Percentiles rank a stretch among this genome's conserved stretches.
phyloP scores from a whole-genome alignment of 116 monocot genomes.

The Cymodocea nodosa region DNA sequence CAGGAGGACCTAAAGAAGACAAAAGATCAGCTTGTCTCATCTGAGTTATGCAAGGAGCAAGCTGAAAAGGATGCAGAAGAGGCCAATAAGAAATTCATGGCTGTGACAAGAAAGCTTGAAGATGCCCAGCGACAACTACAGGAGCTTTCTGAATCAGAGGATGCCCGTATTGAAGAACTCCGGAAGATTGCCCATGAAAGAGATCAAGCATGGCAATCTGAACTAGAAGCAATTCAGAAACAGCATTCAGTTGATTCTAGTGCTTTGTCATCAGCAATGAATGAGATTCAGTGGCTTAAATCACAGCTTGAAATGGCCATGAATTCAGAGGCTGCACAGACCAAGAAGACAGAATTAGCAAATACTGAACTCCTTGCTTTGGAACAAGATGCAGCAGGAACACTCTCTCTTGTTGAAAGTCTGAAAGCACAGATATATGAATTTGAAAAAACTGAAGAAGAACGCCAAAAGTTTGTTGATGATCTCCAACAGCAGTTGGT shows the following conservation, averaged over 20 bases:
- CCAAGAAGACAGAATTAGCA: slow-evolving; percentile 21
- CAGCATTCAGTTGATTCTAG: slow-evolving; percentile 47
- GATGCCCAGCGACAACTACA: slow-evolving; percentile 44
- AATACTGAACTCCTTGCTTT: slow-evolving; percentile 26
- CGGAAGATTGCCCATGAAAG: slow-evolving; percentile 62
- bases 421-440: slow-evolving; percentile 30
- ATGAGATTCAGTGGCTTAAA: slow-evolving; percentile 58
- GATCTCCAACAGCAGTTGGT: slow-evolving; percentile 54
- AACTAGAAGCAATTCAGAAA: slow-evolving; percentile 74
- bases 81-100: slow-evolving; percentile 34
- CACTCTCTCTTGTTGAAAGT: slow-evolving; percentile 24
- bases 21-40: slow-evolving; percentile 48
- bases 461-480: slow-evolving; percentile 22
- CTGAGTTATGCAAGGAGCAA: slow-evolving; percentile 36
- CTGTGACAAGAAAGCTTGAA: slow-evolving; percentile 36
- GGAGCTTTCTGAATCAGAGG: slow-evolving; percentile 63
- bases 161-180: slow-evolving; percentile 59
- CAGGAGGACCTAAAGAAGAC: slow-evolving; percentile 79
- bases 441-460: slow-evolving; percentile 36
- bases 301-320: slow-evolving; percentile 40
- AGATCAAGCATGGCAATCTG: slow-evolving; percentile 74
- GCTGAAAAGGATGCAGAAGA: slow-evolving; percentile 55
- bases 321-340: slow-evolving; percentile 28
- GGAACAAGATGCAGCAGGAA: slow-evolving; percentile 33
- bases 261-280: slow-evolving; percentile 39